Conservation (phyloP, 2,329 filamentous ascomycete species). For the Monilinia aucupariae region DNA sequence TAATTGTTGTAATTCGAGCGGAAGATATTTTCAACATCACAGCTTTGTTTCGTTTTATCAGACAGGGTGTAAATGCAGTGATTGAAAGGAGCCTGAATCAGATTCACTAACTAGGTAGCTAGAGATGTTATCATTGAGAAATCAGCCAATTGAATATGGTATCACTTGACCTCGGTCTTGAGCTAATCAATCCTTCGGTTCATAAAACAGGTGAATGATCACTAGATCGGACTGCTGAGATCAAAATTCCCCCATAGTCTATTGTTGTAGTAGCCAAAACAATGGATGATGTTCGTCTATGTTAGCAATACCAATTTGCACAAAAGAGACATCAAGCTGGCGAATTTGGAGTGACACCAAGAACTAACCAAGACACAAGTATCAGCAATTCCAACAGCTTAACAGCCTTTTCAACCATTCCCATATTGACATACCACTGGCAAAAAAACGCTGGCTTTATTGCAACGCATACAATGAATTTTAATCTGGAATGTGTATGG, state of each 20-base stretch:
- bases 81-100: background rate
- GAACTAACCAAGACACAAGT: background rate
- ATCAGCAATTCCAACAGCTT: background rate
- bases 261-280: background rate
- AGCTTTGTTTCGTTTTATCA: no score
- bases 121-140: background rate
- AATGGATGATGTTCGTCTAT: background rate
- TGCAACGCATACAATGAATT: background rate
- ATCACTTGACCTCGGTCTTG: background rate
- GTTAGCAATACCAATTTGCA: background rate
- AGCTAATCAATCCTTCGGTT: background rate
- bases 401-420: background rate
- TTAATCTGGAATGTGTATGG: background rate
- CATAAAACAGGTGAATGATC: background rate
- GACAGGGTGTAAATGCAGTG: background rate
- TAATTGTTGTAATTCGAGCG: no score
- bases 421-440: no score
- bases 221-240: no score
- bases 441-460: no score
- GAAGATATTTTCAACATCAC: no score
- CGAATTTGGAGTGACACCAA: no score
- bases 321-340: background rate
- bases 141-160: background rate
- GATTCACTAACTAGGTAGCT: background rate
- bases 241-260: background rate